Percentiles rank a stretch among this genome's conserved stretches.
Conservation (phyloP, 257 asterid species). For the Solanum paucissectum region DNA sequence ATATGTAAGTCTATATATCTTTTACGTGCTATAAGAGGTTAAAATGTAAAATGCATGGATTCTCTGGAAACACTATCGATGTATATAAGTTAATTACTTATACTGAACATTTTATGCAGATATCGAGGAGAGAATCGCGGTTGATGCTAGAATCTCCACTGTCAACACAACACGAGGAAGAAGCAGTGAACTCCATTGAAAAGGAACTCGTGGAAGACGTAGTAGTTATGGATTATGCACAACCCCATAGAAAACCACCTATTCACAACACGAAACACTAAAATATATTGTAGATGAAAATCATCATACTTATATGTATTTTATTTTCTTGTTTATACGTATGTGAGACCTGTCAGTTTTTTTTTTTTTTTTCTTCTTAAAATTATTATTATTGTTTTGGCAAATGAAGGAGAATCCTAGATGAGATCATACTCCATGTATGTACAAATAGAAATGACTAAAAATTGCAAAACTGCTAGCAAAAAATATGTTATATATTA, state of each 20-base stretch:
- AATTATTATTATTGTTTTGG: neutral
- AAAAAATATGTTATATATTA: neutral
- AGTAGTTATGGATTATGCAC: constrained; percentile 68
- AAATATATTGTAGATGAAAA: neutral
- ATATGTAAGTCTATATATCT: neutral
- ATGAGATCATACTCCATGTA: neutral
- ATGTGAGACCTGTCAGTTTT: neutral
- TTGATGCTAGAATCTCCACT: constrained; percentile 20
- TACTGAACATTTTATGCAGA: neutral
- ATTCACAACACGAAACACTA: constrained; percentile 61
- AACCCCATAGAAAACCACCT: constrained; percentile 82
- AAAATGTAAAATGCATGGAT: neutral
- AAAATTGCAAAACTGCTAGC: neutral
- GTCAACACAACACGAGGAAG: constrained; percentile 13
- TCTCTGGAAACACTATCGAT: neutral
- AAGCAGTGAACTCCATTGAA: constrained; percentile 22
- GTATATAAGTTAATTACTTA: neutral
- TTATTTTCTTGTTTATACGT: neutral
- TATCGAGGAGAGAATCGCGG: constrained; percentile 14
- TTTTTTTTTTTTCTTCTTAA: neutral
- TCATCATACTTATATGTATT: neutral
- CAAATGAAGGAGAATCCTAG: constrained; percentile 1
- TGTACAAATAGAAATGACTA: neutral
- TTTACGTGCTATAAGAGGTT: neutral
- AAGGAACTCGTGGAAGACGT: constrained; percentile 26